These are phyloP conservation scores for Orbilia javanica DNA, from an alignment of 2,329 filamentous ascomycete species.

Conservation along the genomic window DNA sequence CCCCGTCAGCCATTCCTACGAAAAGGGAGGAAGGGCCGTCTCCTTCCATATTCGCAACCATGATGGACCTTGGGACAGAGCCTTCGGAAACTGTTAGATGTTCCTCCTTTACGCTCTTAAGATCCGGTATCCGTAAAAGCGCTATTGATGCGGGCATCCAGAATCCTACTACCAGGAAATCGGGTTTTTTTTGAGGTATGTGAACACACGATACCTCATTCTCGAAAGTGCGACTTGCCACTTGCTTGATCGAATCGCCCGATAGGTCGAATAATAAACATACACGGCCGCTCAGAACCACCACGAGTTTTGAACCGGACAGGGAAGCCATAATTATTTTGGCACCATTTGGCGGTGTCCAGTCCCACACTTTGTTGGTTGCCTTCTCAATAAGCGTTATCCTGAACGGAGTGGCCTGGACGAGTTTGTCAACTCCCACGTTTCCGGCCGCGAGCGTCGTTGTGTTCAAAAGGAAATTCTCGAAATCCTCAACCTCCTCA, in stretches of 20 bases:
- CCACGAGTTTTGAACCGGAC: conserved; percentile 5
- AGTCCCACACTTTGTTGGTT: conserved; percentile 72
- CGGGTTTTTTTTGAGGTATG: conserved; percentile 74
- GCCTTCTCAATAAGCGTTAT: conserved; percentile 73
- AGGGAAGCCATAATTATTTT: conserved; percentile 48
- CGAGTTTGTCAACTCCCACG: conserved; percentile 73
- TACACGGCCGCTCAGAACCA: conserved; percentile 32
- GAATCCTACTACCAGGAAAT: conserved; percentile 84
- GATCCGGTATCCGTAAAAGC: conserved; percentile 76
- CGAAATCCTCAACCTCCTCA: conserved; percentile 84
- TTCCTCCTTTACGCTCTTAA: conserved; percentile 76
- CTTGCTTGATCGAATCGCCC: conserved; percentile 68
- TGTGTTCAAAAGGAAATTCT: conserved; percentile 76
- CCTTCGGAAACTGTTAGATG: conserved; percentile 70
- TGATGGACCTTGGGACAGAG: conserved; percentile 85
- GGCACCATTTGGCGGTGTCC: conserved; percentile 69
- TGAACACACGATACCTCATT: conserved; percentile 86
- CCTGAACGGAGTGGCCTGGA: conserved; percentile 80
- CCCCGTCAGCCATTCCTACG: conserved; percentile 91
- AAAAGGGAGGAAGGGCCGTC: conserved; percentile 81
- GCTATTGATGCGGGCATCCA: conserved; percentile 86
- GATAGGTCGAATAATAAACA: conserved; percentile 46
- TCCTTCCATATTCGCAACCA: conserved; percentile 79
- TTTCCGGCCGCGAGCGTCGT: conserved; percentile 80
- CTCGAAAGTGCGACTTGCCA: conserved; percentile 73